Conservation (phyloP, 805 yeast species). For the Lachancea sp. region DNA sequence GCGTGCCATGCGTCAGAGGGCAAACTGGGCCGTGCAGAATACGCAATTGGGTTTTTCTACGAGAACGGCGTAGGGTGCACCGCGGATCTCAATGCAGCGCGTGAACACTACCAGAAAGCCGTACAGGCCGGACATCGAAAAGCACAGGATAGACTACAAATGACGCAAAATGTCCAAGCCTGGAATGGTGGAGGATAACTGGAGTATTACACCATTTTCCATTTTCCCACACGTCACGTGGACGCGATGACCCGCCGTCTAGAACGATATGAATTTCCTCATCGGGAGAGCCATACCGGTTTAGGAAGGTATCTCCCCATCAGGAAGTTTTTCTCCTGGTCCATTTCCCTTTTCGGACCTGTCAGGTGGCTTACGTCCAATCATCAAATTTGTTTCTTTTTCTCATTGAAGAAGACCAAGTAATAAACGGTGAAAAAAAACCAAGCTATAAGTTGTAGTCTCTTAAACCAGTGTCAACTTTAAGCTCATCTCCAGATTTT, state of each 20-base stretch:
- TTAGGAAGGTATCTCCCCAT: slow-evolving; percentile 3
- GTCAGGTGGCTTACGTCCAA: too few species aligned
- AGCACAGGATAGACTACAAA: slow-evolving; percentile 32
- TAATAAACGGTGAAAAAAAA: too few species aligned
- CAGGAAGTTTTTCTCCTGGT: neutral
- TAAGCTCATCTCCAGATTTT: too few species aligned
- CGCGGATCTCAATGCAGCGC: slow-evolving; percentile 39
- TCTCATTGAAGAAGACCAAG: too few species aligned
- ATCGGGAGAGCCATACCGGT: too few species aligned
- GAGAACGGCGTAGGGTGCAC: slow-evolving; percentile 60
- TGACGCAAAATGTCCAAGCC: neutral
- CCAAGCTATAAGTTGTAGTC: too few species aligned
- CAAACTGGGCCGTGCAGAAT: slow-evolving; percentile 57
- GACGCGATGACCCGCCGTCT: neutral
- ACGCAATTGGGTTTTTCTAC: slow-evolving; percentile 60
- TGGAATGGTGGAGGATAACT: neutral
- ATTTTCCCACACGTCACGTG: too few species aligned
- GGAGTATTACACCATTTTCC: too few species aligned
- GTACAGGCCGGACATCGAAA: slow-evolving; percentile 56
- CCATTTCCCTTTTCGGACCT: too few species aligned
- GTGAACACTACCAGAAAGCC: slow-evolving; percentile 49
- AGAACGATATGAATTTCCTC: neutral
- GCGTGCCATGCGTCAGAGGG: slow-evolving; percentile 46
- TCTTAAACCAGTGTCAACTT: too few species aligned
- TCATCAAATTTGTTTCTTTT: too few species aligned